Evolutionary conservation across 2,329 filamentous ascomycete genomes (phyloP).

Genomic region (Chalaropsis ovoidea): DNA sequence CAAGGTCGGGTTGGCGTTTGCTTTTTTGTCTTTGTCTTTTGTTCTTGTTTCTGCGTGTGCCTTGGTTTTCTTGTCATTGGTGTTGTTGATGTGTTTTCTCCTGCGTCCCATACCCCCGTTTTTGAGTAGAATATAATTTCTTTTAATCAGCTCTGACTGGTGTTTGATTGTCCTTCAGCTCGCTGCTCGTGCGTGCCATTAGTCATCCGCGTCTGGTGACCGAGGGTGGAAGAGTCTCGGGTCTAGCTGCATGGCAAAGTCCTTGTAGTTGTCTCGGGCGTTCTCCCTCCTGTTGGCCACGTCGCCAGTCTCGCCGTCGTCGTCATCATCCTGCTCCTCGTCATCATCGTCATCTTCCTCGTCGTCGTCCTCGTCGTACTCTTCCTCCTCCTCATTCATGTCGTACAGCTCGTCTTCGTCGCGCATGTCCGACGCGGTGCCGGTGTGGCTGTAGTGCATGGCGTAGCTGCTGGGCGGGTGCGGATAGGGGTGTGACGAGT

Average conservation of each 20-base stretch:
- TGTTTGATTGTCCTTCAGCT: too few relatives aligned
- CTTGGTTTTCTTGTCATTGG: background rate
- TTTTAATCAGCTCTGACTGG: conserved; percentile 3
- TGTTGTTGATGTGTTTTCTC: background rate
- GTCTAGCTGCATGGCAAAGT: conserved; percentile 25
- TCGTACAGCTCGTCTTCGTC: conserved; percentile 24
- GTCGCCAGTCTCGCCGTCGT: conserved; percentile 26
- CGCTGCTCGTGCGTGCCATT: too few relatives aligned
- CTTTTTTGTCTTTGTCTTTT: background rate
- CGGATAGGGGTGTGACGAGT: background rate
- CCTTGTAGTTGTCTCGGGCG: conserved; percentile 28
- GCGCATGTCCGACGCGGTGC: background rate
- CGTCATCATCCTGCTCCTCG: conserved; percentile 28
- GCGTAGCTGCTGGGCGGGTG: background rate
- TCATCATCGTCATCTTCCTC: conserved; percentile 29
- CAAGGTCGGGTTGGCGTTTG: background rate
- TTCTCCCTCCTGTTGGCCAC: conserved; percentile 29
- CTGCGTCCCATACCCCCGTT: background rate
- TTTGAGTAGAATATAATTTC: conserved; percentile 9
- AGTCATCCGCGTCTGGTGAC: conserved; percentile 6
- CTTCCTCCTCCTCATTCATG: conserved; percentile 28
- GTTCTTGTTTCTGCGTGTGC: background rate
- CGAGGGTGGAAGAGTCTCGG: conserved; percentile 19
- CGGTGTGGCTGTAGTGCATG: background rate
- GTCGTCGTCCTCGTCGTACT: conserved; percentile 30